These are phyloP conservation scores for Melastoma malabathricum DNA, from an alignment of 345 rosid genomes.

Conservation along the genomic window DNA sequence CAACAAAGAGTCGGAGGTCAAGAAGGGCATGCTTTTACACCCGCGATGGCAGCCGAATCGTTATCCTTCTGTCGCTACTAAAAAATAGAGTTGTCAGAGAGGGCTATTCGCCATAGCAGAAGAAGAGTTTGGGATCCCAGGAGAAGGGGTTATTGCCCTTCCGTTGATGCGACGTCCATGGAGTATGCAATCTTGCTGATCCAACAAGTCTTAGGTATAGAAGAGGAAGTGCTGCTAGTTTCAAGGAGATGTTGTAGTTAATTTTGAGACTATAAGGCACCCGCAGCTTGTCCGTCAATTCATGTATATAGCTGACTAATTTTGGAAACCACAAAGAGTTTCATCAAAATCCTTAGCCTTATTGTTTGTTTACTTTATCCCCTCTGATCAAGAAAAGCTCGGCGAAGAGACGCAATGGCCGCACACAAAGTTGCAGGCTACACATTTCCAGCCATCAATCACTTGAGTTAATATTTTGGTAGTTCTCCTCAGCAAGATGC, in stretches of 20 bases:
- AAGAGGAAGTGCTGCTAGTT: conserved; percentile 17
- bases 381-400: too few species aligned
- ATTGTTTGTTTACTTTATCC: too few species aligned
- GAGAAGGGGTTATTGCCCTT: conserved; percentile 6
- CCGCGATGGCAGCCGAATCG: conserved; percentile 2
- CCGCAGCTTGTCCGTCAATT: too few species aligned
- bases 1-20: neutral
- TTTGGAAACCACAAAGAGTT: too few species aligned
- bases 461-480: too few species aligned
- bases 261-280: too few species aligned
- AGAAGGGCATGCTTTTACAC: conserved; percentile 17
- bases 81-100: neutral
- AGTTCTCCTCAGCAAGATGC: too few species aligned
- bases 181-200: conserved; percentile 14
- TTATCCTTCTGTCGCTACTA: conserved; percentile 13
- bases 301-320: too few species aligned
- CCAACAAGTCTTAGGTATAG: conserved; percentile 8
- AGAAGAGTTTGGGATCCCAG: conserved; percentile 10
- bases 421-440: too few species aligned
- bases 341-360: too few species aligned
- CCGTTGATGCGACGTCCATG: conserved; percentile 1
- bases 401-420: too few species aligned
- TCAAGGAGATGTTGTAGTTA: neutral
- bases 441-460: too few species aligned
- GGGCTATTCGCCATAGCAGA: conserved; percentile 4